Percentiles rank a stretch among this genome's conserved stretches.
Evolutionary conservation across 2,329 filamentous ascomycete species (phyloP).

Genomic region (Clonostachys chloroleuca): DNA sequence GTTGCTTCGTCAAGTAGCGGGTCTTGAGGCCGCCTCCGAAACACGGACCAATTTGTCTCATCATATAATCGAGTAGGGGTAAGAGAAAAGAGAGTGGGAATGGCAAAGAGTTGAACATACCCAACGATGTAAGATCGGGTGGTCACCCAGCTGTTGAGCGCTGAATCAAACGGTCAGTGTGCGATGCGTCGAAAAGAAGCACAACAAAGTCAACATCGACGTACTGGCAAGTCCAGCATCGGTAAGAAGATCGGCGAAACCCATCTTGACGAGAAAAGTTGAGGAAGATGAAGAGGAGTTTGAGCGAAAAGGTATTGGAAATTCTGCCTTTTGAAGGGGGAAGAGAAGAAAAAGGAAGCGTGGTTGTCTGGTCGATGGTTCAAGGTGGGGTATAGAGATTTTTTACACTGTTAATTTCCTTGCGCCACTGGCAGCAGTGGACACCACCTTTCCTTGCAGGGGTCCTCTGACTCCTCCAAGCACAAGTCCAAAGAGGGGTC

Average conservation of each 20-base stretch:
- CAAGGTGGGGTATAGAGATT: conserved; percentile 34
- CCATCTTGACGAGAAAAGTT: conserved; percentile 46
- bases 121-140: conserved; percentile 79
- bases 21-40: conserved; percentile 92
- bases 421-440: not conserved
- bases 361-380: conserved; percentile 28
- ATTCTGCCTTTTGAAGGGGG: conserved; percentile 19
- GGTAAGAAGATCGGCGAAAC: conserved; percentile 64
- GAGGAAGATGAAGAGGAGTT: conserved; percentile 4
- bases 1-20: conserved; percentile 71
- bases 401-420: conserved; percentile 15
- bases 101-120: conserved; percentile 47
- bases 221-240: conserved; percentile 54
- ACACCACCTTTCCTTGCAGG: too few species aligned
- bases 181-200: conserved; percentile 15
- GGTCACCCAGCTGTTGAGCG: conserved; percentile 69
- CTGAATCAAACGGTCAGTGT: conserved; percentile 36
- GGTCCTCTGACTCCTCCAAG: too few species aligned
- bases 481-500: too few species aligned
- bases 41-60: conserved; percentile 94
- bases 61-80: conserved; percentile 34
- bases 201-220: conserved; percentile 15
- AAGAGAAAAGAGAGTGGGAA: not conserved
- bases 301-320: conserved; percentile 2
- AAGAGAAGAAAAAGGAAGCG: conserved; percentile 17